Conservation (phyloP, 140 eudicot genomes). For the Flaveria floridana region DNA sequence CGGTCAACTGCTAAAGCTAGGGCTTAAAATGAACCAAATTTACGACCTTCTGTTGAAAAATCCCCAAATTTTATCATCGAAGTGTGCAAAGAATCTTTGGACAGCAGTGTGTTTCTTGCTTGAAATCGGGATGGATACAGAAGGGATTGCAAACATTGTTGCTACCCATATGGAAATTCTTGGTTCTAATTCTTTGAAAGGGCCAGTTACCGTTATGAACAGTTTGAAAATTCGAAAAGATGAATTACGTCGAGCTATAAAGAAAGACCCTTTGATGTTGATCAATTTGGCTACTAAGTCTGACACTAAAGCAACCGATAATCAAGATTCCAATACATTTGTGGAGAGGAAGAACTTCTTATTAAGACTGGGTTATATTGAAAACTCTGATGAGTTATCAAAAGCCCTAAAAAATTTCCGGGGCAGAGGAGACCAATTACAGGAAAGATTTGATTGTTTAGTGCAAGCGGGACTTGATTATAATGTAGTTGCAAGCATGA, state of each 20-base stretch:
- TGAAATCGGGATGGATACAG: conserved; percentile 49
- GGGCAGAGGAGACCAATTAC: conserved; percentile 80
- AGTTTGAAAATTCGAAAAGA: conserved; percentile 36
- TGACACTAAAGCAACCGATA: conserved; percentile 18
- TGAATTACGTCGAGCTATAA: conserved; percentile 43
- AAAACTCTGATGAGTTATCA: conserved; percentile 71
- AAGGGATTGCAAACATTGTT: conserved; percentile 41
- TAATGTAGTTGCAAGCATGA: conserved; percentile 56
- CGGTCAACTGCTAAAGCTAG: conserved; percentile 56
- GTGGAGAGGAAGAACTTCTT: conserved; percentile 56
- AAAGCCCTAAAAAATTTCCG: conserved; percentile 66
- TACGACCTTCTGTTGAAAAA: conserved; percentile 36
- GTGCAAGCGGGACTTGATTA: conserved; percentile 70
- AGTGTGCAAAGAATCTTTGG: conserved; percentile 46
- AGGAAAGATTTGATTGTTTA: conserved; percentile 78
- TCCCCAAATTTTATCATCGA: conserved; percentile 55
- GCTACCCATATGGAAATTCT: conserved; percentile 44
- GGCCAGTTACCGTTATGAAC: conserved; percentile 47
- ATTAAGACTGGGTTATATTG: conserved; percentile 57
- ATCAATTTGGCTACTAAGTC: conserved; percentile 45
- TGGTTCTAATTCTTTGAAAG: conserved; percentile 46
- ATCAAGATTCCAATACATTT: conserved; percentile 42
- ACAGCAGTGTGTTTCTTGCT: conserved; percentile 53
- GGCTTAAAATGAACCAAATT: conserved; percentile 50
- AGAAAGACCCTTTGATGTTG: conserved; percentile 50